Percentiles rank a stretch among this genome's conserved stretches.
These are phyloP conservation scores for Rhodomyrtus psidioides DNA, from an alignment of 441 rosid species.

Conservation along the genomic window DNA sequence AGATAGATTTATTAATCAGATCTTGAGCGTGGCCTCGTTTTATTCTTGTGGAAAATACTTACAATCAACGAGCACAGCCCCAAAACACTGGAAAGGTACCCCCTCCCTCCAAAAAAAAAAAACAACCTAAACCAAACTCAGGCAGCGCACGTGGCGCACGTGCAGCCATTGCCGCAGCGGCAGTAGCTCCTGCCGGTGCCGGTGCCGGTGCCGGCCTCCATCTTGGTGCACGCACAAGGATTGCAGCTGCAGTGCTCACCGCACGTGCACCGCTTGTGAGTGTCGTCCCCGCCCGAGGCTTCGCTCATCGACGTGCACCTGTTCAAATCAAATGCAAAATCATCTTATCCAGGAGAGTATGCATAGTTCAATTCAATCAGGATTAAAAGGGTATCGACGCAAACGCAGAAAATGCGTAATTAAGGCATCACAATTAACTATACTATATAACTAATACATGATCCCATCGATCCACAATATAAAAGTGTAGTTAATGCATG, in stretches of 20 bases:
- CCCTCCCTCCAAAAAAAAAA: too few relatives aligned
- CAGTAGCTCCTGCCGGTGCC: slow-evolving; percentile 30
- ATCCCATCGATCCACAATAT: not conserved
- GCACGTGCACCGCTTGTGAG: not conserved
- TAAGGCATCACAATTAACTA: not conserved
- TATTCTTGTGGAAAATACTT: not conserved
- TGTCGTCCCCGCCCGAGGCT: not conserved
- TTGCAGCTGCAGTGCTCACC: not conserved
- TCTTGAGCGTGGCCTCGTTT: not conserved
- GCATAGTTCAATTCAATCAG: not conserved
- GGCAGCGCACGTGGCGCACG: slow-evolving; percentile 28
- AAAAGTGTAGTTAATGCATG: not conserved
- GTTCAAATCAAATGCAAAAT: not conserved
- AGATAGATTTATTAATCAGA: not conserved
- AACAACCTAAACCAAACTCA: not conserved
- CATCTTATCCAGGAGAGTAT: not conserved
- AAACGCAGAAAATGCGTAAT: not conserved
- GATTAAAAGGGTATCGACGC: not conserved
- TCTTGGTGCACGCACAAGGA: not conserved
- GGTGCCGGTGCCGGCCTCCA: not conserved
- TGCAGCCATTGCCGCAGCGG: slow-evolving; percentile 43
- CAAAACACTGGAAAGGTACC: not conserved
- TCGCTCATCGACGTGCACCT: not conserved
- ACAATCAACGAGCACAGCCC: not conserved
- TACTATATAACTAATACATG: not conserved